These are phyloP conservation scores for Torulaspora maleeae DNA, from an alignment of 805 yeast genomes.

Conservation along the genomic window DNA sequence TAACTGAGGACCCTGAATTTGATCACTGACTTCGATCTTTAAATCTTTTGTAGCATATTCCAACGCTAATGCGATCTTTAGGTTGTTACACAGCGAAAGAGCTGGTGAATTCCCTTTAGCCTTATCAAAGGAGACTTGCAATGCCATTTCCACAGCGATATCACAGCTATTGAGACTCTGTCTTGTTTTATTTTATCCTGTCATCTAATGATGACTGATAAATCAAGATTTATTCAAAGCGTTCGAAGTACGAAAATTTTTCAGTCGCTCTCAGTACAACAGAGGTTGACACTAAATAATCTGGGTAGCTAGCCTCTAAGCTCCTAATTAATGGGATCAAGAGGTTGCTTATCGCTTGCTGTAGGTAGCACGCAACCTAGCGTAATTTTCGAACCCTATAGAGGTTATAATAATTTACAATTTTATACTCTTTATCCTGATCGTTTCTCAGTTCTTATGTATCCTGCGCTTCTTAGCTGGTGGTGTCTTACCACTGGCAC, in stretches of 20 bases:
- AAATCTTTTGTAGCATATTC: constrained; percentile 25
- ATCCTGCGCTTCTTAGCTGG: constrained; percentile 25
- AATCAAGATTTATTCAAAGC: neutral
- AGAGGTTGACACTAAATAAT: neutral
- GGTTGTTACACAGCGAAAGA: constrained; percentile 29
- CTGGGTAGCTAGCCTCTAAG: no score
- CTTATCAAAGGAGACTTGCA: constrained; percentile 29
- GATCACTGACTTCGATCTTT: constrained; percentile 22
- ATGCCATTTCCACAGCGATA: constrained; percentile 15
- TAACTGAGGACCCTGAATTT: constrained; percentile 27
- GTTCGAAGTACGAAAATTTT: constrained; percentile 1
- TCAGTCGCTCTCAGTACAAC: neutral
- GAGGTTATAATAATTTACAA: constrained; percentile 1
- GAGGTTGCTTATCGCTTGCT: neutral
- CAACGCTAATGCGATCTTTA: constrained; percentile 33
- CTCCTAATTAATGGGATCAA: neutral
- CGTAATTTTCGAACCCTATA: neutral
- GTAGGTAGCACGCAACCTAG: neutral
- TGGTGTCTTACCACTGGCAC: constrained; percentile 75
- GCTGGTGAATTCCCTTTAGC: constrained; percentile 21
- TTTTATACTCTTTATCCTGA: constrained; percentile 3
- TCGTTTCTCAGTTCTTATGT: constrained; percentile 12
- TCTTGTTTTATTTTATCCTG: neutral
- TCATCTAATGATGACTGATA: neutral
- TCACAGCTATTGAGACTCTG: neutral